Percentiles rank a stretch among this genome's conserved stretches.
Conservation (phyloP, 2,329 filamentous ascomycete genomes). For the Cadophora gregata region DNA sequence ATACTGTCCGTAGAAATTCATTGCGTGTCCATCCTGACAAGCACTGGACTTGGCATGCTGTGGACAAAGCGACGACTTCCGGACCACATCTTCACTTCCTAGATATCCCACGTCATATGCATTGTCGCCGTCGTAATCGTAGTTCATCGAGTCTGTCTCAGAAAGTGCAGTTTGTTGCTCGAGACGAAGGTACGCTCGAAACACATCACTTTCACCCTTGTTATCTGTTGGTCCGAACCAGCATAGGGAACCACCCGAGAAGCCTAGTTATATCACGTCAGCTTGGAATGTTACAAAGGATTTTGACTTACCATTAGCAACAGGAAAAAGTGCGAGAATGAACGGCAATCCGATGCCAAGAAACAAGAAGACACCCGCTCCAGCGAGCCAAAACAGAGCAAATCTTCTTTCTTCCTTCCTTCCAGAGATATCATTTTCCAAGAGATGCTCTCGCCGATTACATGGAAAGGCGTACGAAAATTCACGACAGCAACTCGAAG, state of each 20-base stretch:
- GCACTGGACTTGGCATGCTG: not conserved
- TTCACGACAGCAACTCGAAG: conserved; percentile 12
- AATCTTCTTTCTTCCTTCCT: not conserved
- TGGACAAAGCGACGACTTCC: not conserved
- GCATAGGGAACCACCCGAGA: not conserved
- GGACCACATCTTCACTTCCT: not conserved
- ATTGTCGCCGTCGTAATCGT: not conserved
- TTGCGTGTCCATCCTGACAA: not conserved
- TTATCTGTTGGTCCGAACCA: not conserved
- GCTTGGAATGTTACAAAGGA: not conserved
- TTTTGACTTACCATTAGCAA: not conserved
- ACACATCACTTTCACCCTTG: not conserved
- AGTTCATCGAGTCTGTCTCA: not conserved
- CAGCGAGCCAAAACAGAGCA: not conserved
- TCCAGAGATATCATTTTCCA: not conserved
- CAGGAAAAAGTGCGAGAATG: not conserved
- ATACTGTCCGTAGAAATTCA: not conserved
- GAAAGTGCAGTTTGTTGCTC: conserved; percentile 7
- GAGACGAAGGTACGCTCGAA: not conserved
- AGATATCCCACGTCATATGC: not conserved
- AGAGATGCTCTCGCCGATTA: not conserved
- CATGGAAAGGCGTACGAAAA: conserved; percentile 4
- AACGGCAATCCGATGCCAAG: not conserved
- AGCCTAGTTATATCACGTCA: not conserved
- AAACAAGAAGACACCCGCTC: not conserved